Evolutionary conservation across 163 green algal genomes (phyloP).

Genomic region (Chlorella variabilis): DNA sequence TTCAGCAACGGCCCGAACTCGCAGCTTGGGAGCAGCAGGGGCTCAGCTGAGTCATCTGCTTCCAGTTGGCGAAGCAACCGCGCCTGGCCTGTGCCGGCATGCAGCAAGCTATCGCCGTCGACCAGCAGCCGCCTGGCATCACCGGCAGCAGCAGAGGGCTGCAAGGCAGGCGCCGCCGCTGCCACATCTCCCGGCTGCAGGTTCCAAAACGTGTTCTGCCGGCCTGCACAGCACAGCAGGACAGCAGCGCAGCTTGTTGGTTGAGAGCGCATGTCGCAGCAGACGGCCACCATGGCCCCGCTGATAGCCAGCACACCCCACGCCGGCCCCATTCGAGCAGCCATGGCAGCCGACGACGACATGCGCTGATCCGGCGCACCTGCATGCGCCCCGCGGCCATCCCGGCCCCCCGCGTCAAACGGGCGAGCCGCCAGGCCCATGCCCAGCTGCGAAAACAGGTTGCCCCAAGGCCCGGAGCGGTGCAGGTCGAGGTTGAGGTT

Average conservation of each 20-base stretch:
- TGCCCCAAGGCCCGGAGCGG: neutral
- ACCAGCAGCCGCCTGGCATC: no score
- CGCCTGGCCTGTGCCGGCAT: no score
- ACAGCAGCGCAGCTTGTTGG: no score
- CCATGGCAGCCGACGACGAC: no score
- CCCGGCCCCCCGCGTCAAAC: neutral
- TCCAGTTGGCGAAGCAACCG: no score
- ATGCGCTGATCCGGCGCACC: no score
- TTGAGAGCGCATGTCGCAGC: no score
- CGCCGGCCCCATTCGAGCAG: no score
- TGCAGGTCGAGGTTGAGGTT: conserved; percentile 2
- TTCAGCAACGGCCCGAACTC: neutral
- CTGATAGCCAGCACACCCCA: no score
- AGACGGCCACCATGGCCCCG: no score
- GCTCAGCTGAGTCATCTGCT: neutral
- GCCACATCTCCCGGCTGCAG: neutral
- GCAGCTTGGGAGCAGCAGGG: neutral
- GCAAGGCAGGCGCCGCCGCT: neutral
- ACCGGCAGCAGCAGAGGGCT: no score
- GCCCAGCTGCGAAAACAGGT: neutral
- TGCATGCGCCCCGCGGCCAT: neutral
- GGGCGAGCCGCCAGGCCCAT: neutral
- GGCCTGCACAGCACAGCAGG: neutral
- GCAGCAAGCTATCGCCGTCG: no score
- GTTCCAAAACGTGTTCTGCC: conserved; percentile 10